phyloP scores from a whole-genome alignment of 257 asterid genomes.

The Forsythia suspensa region DNA sequence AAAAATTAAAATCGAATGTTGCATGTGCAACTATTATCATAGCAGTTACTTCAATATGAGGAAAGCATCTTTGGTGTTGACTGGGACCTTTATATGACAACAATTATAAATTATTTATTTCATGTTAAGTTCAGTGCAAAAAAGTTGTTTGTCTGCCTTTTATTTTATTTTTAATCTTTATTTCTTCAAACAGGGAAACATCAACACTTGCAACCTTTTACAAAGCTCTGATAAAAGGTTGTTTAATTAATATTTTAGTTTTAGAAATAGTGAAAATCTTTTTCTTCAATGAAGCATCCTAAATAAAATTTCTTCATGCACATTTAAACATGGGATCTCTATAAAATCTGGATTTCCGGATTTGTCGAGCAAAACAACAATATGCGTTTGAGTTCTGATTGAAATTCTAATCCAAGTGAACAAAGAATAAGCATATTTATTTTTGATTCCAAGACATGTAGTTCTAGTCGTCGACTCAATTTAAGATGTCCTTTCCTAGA shows the following conservation, averaged over 20 bases:
- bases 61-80: neutral
- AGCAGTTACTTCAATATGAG: neutral
- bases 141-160: constrained; percentile 4
- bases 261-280: neutral
- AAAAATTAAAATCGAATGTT: neutral
- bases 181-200: neutral
- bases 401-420: too few relatives aligned
- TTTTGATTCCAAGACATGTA: too few relatives aligned
- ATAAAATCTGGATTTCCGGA: too few relatives aligned
- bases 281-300: neutral
- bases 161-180: neutral
- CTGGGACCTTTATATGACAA: neutral
- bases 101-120: neutral
- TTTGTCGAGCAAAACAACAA: too few relatives aligned
- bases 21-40: neutral
- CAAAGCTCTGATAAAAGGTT: neutral
- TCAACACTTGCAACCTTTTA: neutral
- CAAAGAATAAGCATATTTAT: too few relatives aligned
- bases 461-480: too few relatives aligned
- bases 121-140: neutral
- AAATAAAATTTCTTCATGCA: neutral
- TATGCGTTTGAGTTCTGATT: too few relatives aligned
- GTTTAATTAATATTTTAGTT: neutral
- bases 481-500: too few relatives aligned
- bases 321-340: neutral